These are phyloP conservation scores for Alternaria postmessia DNA, from an alignment of 2,329 filamentous ascomycete species.

Conservation along the genomic window DNA sequence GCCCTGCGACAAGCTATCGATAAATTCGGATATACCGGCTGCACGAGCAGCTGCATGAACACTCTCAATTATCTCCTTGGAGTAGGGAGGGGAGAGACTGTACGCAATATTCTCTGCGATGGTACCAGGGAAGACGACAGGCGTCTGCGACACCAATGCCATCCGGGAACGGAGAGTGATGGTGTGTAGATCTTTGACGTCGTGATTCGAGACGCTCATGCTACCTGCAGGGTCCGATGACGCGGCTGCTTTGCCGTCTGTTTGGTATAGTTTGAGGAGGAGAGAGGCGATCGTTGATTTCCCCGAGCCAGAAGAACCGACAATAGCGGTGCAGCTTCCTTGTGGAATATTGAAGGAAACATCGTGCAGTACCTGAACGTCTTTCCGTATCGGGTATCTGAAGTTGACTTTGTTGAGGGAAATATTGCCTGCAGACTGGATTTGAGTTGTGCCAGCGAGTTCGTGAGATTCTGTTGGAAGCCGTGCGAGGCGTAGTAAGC, in stretches of 20 bases:
- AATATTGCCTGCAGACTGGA: constrained; percentile 61
- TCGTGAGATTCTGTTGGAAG: constrained; percentile 69
- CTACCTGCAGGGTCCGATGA: constrained; percentile 30
- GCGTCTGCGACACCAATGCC: constrained; percentile 73
- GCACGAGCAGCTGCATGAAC: constrained; percentile 61
- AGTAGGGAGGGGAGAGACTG: constrained; percentile 67
- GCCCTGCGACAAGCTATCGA: constrained; percentile 72
- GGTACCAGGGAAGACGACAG: constrained; percentile 79
- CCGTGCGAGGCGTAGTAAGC: constrained; percentile 73
- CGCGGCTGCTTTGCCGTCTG: constrained; percentile 13
- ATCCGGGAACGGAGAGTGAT: constrained; percentile 67
- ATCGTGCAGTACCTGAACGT: constrained; percentile 64
- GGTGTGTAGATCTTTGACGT: constrained; percentile 68
- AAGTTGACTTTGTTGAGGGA: constrained; percentile 72
- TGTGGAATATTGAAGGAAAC: constrained; percentile 71
- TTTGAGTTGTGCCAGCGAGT: constrained; percentile 57
- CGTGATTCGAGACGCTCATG: constrained; percentile 66
- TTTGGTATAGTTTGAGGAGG: constrained; percentile 74
- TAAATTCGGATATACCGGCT: constrained; percentile 79
- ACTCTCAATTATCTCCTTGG: constrained; percentile 53
- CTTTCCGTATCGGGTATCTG: constrained; percentile 69
- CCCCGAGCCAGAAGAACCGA: constrained; percentile 86
- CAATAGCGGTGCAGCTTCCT: constrained; percentile 76
- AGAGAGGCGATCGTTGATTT: constrained; percentile 86
- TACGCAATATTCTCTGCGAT: constrained; percentile 85